Percentiles rank a stretch among this genome's conserved stretches.
Evolutionary conservation across 1,284 basidiomycete species (phyloP).

Genomic region (Ceratobasidium sp.): DNA sequence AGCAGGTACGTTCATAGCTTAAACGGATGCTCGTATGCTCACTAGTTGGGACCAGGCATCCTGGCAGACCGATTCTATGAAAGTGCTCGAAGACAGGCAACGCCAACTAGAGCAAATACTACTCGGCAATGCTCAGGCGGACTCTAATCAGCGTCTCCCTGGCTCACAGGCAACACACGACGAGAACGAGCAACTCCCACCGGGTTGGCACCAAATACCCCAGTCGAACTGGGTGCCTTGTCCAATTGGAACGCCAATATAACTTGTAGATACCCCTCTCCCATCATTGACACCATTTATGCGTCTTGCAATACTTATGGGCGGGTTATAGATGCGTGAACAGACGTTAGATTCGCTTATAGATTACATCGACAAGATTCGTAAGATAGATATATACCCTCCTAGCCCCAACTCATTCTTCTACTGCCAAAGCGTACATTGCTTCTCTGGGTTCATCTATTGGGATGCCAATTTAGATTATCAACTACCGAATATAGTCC

Average conservation of each 20-base stretch:
- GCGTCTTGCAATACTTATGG: neutral
- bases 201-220: conserved; percentile 29
- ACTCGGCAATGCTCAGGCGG: neutral
- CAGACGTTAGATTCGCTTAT: neutral
- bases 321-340: neutral
- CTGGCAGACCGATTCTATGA: conserved; percentile 21
- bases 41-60: neutral
- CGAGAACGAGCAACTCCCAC: conserved; percentile 18
- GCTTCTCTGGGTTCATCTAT: conserved; percentile 63
- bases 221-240: conserved; percentile 35
- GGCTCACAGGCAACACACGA: neutral
- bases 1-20: conserved; percentile 2
- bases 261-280: neutral
- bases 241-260: conserved; percentile 28
- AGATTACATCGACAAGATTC: conserved; percentile 22
- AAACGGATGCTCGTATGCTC: neutral
- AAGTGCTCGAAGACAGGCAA: conserved; percentile 18
- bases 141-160: neutral
- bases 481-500: neutral
- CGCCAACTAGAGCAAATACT: conserved; percentile 4
- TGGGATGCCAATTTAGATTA: conserved; percentile 58
- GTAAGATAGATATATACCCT: conserved; percentile 31
- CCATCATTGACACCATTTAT: neutral
- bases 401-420: neutral
- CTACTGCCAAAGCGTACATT: conserved; percentile 69